phyloP scores from a whole-genome alignment of 495 filamentous ascomycete species.

The Penicillium verhagenii region DNA sequence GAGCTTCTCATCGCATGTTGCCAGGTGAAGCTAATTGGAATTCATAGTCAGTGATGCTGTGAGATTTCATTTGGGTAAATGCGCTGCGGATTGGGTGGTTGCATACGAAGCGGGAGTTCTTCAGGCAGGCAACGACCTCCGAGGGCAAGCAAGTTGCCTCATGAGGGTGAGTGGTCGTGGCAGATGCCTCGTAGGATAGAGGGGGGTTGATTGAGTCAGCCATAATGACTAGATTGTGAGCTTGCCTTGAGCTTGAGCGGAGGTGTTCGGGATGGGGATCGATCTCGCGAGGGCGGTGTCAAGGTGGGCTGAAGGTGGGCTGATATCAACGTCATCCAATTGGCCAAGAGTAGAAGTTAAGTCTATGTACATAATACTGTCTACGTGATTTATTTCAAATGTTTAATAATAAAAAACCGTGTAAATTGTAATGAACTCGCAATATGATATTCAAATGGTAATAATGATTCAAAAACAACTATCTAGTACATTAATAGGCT shows the following conservation, averaged over 20 bases:
- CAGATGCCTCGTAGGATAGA: conserved; percentile 74
- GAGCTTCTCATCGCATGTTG: conserved; percentile 76
- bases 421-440: too few species aligned
- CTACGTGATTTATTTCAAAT: too few species aligned
- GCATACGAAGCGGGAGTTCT: conserved; percentile 90
- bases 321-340: conserved; percentile 3
- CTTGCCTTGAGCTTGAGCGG: not conserved
- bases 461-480: not conserved
- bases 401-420: too few species aligned
- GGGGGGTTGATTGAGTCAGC: conserved; percentile 50
- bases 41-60: not conserved
- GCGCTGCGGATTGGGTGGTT: not conserved
- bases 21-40: conserved; percentile 76
- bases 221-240: conserved; percentile 28
- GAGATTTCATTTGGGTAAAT: not conserved
- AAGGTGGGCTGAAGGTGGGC: conserved; percentile 1
- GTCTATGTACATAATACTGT: not conserved
- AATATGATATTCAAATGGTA: too few species aligned
- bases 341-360: too few species aligned
- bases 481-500: not conserved
- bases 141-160: conserved; percentile 66
- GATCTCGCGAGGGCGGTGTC: conserved; percentile 1
- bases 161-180: conserved; percentile 67
- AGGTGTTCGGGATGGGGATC: not conserved
- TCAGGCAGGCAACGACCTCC: conserved; percentile 85